Conservation (phyloP, 805 yeast genomes). For the Groenewaldozyma salmanticensis region DNA sequence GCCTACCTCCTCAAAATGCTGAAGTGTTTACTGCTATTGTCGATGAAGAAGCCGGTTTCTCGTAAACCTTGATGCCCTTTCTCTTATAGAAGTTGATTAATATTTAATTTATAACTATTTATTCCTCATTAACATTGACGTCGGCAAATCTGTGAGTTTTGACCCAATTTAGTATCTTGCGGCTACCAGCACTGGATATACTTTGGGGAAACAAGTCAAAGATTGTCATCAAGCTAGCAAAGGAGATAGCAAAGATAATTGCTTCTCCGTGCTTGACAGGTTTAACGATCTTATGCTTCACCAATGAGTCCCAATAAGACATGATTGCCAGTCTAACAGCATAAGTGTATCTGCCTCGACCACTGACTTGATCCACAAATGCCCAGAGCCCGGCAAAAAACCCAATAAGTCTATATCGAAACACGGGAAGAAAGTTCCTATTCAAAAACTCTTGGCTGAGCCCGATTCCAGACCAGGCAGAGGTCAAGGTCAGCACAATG, state of each 20-base stretch:
- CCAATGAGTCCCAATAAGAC: slow-evolving; percentile 28
- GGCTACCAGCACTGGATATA: slow-evolving; percentile 19
- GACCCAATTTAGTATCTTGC: slow-evolving; percentile 26
- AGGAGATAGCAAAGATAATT: slow-evolving; percentile 23
- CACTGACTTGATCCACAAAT: slow-evolving; percentile 25
- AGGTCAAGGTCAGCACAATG: slow-evolving; percentile 27
- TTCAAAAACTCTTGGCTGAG: slow-evolving; percentile 26
- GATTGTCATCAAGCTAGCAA: slow-evolving; percentile 26
- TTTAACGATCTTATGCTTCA: slow-evolving; percentile 18
- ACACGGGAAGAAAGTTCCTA: slow-evolving; percentile 21
- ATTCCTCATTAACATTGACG: no score
- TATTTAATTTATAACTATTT: no score
- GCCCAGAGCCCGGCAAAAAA: slow-evolving; percentile 35
- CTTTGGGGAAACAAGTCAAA: slow-evolving; percentile 22
- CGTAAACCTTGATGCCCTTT: no score
- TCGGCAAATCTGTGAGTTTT: slow-evolving; percentile 21
- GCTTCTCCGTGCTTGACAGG: slow-evolving; percentile 26
- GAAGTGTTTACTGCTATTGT: not conserved
- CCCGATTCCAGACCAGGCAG: slow-evolving; percentile 33
- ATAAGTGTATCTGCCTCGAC: slow-evolving; percentile 27
- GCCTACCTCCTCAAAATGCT: not conserved
- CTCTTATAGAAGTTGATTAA: no score
- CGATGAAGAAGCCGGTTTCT: not conserved
- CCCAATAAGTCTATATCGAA: slow-evolving; percentile 32
- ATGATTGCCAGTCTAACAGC: slow-evolving; percentile 28